Percentiles rank a stretch among this genome's conserved stretches.
These are phyloP conservation scores for Fusarium nygamai DNA, from an alignment of 2,329 filamentous ascomycete genomes.

Conservation along the genomic window DNA sequence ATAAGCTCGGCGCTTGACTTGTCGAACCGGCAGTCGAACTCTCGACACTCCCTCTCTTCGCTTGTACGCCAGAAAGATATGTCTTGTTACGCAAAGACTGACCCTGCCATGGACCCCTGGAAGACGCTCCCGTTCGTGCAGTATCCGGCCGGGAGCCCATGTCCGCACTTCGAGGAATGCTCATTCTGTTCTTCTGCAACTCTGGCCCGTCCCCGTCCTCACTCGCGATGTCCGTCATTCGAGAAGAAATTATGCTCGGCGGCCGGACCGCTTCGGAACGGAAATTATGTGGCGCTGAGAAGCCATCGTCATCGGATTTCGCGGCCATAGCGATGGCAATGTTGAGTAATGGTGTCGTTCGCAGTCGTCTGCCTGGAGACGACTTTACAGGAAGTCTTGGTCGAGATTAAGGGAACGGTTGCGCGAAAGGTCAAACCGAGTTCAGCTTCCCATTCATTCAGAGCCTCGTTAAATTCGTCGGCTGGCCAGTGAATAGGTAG, in stretches of 20 bases:
- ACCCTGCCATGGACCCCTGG: conserved; percentile 59
- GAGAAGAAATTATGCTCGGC: conserved; percentile 75
- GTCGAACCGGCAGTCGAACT: conserved; percentile 63
- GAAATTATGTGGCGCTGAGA: conserved; percentile 53
- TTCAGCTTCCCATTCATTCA: conserved; percentile 17
- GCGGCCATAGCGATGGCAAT: conserved; percentile 45
- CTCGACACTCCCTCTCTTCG: conserved; percentile 56
- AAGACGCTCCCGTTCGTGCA: conserved; percentile 59
- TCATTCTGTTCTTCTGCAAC: conserved; percentile 41
- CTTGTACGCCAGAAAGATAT: conserved; percentile 53
- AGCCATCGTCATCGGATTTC: conserved; percentile 52
- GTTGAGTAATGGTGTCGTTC: conserved; percentile 29
- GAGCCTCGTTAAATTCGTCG: neutral
- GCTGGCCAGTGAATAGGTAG: conserved; percentile 7
- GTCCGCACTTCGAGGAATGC: conserved; percentile 54
- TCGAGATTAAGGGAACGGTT: conserved; percentile 5
- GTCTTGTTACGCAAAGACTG: conserved; percentile 65
- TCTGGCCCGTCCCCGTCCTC: conserved; percentile 62
- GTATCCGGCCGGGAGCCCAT: conserved; percentile 63
- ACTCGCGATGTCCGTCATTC: conserved; percentile 73
- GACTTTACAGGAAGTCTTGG: conserved; percentile 21
- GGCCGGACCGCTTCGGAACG: conserved; percentile 58
- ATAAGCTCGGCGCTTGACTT: conserved; percentile 64
- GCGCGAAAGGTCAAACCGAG: conserved; percentile 7
- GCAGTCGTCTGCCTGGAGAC: conserved; percentile 9